Conservation (phyloP, 768 basidiomycete species). For the Lactarius hengduanensis region DNA sequence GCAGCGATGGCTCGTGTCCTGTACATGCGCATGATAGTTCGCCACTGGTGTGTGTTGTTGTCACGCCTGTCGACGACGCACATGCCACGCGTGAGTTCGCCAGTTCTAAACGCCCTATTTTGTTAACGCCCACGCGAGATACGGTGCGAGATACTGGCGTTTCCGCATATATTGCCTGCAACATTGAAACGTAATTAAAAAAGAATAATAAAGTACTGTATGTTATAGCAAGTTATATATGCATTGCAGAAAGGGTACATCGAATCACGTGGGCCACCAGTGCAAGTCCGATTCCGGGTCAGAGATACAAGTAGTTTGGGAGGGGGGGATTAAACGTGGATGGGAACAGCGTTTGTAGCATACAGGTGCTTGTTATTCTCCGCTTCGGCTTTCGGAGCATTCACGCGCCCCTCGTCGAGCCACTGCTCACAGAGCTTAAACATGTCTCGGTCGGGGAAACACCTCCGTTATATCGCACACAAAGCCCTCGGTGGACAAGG, state of each 20-base stretch:
- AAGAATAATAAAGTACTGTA: background rate
- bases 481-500: slow-evolving; percentile 54
- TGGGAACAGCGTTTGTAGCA: slow-evolving; percentile 12
- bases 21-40: slow-evolving; percentile 56
- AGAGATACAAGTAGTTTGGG: too few species aligned
- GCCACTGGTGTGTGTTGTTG: slow-evolving; percentile 66
- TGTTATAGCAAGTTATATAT: too few species aligned
- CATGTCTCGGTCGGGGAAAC: slow-evolving; percentile 69
- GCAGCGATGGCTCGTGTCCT: slow-evolving; percentile 35
- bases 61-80: slow-evolving; percentile 77
- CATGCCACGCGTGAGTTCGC: slow-evolving; percentile 47
- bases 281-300: too few species aligned
- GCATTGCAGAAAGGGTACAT: too few species aligned
- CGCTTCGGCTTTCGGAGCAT: background rate
- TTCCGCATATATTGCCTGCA: too few species aligned
- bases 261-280: background rate
- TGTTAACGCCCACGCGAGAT: background rate
- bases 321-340: background rate
- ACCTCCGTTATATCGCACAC: slow-evolving; percentile 67
- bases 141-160: slow-evolving; percentile 8
- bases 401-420: slow-evolving; percentile 41
- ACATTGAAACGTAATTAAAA: too few species aligned
- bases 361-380: slow-evolving; percentile 24
- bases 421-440: slow-evolving; percentile 55
- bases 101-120: background rate